Base-by-base conservation (phyloP, 2,329 filamentous ascomycete genomes). In the Chaetomiaceae sp. region DNA sequence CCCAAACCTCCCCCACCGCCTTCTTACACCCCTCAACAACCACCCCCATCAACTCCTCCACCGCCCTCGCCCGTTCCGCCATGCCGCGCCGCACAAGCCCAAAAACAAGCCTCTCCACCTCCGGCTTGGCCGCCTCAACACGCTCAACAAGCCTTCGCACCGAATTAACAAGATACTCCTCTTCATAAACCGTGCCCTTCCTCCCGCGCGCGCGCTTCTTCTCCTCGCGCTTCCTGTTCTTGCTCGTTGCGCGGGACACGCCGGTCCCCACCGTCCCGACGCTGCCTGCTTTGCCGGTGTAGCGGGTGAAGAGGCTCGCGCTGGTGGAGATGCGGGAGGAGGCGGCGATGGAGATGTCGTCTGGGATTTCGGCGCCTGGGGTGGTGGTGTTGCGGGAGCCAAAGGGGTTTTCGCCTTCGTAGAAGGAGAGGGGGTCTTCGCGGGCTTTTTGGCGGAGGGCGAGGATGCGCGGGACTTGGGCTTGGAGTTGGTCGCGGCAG, bases 171-270 rank as follows among this genome's bases (percentile, higher is more conserved):
- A 99, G 79, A 67, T 99, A 99, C 68, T 97, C 93, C 65, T 97
- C 92, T 68, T 99, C 93, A 68, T 99, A 99, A 5, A 99, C 88
- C 14, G 89, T 96, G 10, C 93, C 93, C 74, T 97, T 97, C 67
- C 96, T 92, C 20, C 93, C 93, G 7, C 89, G 77, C 0, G 93
- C 93, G 14, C 92, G 83, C 78, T 99, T 99, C 67, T 95, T 83
- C 74, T 99, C 93, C 69, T 99, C 93, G 17, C 90, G 79, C 20
- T 86, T 78, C 46, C 90, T 83, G 65, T 95, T 96, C 75, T 93
- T 95, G 64, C 82, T 87, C 35, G 89, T 96, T 52, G 86, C 86
- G 12, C 90, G 79, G 44, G 83, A 87, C 2, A 86, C 83, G 25
- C 83, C 81, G 12, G 86, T 91, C 17, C 83, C 86, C 2, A 59